phyloP scores from a whole-genome alignment of 345 rosid genomes.

The Citrus reticulata region DNA sequence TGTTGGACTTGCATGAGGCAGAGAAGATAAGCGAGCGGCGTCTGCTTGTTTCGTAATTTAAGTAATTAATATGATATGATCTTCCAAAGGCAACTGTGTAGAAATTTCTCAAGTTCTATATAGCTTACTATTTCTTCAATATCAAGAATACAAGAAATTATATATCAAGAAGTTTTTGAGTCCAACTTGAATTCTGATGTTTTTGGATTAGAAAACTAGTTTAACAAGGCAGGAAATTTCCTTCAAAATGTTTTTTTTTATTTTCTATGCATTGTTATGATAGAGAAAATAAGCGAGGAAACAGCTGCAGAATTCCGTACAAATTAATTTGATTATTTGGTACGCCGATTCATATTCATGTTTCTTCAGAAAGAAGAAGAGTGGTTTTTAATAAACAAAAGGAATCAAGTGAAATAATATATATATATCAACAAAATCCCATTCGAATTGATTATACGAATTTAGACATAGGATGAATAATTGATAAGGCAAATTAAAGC shows the following conservation, averaged over 20 bases:
- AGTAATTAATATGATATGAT: not conserved
- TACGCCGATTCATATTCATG: not conserved
- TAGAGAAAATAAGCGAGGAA: not conserved
- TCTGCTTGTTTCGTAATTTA: slow-evolving; percentile 4
- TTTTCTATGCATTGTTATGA: not conserved
- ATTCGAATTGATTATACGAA: not conserved
- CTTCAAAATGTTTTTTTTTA: not conserved
- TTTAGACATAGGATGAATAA: not conserved
- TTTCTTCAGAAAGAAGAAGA: not conserved
- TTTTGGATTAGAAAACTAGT: not conserved
- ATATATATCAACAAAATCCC: not conserved
- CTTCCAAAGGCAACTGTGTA: not conserved
- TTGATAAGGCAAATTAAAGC: not conserved
- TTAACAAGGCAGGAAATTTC: not conserved
- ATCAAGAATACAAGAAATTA: not conserved
- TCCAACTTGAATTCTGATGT: not conserved
- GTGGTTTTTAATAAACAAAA: not conserved
- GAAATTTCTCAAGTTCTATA: not conserved
- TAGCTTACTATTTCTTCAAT: slow-evolving; percentile 13
- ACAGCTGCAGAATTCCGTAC: not conserved
- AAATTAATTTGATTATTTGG: not conserved
- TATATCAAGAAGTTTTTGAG: not conserved
- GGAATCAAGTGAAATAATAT: not conserved
- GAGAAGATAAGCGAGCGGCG: slow-evolving; percentile 25
- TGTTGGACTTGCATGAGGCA: too few species aligned